A percentile compares a stretch with the other conserved stretches of the same genome.
phyloP scores from a whole-genome alignment of 1,284 basidiomycete genomes.

The Heterobasidion parviporum region DNA sequence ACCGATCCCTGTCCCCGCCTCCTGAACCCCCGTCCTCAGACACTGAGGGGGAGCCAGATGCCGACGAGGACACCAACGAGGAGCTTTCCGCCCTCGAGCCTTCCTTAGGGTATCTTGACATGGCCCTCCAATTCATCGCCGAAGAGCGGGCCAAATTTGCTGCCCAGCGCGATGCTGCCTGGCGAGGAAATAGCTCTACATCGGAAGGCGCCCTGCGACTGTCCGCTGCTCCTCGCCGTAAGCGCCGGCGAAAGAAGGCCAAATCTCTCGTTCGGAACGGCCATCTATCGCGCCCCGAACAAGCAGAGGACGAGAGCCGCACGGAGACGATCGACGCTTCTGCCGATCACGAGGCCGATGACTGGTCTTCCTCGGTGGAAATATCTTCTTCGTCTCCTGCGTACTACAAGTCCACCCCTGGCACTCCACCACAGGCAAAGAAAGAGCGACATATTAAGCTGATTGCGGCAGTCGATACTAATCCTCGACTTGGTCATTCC shows the following conservation, averaged over 20 bases:
- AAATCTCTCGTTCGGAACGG: slow-evolving; percentile 15
- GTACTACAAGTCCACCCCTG: slow-evolving; percentile 29
- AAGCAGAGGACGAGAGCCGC: slow-evolving; percentile 15
- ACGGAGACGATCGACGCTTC: slow-evolving; percentile 15
- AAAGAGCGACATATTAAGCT: slow-evolving; percentile 13
- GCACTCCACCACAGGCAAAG: slow-evolving; percentile 21
- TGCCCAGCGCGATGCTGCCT: slow-evolving; percentile 32
- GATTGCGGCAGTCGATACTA: slow-evolving; percentile 5
- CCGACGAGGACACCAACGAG: slow-evolving; percentile 14
- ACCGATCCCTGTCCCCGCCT: slow-evolving; percentile 15
- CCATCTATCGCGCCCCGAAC: slow-evolving; percentile 15
- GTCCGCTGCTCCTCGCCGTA: slow-evolving; percentile 32
- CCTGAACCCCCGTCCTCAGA: slow-evolving; percentile 21
- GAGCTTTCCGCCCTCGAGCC: slow-evolving; percentile 22
- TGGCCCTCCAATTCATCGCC: slow-evolving; percentile 58
- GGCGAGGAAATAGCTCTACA: slow-evolving; percentile 25
- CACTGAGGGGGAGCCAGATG: slow-evolving; percentile 18
- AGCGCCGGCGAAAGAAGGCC: slow-evolving; percentile 40
- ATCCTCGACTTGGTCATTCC: slow-evolving; percentile 21
- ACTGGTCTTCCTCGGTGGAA: slow-evolving; percentile 27
- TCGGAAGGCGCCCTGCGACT: slow-evolving; percentile 29
- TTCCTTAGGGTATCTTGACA: slow-evolving; percentile 56
- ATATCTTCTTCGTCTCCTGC: slow-evolving; percentile 26
- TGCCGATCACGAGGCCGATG: slow-evolving; percentile 14
- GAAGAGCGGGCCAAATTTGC: slow-evolving; percentile 50